These are phyloP conservation scores for Trametes gibbosa DNA, from an alignment of 768 basidiomycete species.

Conservation along the genomic window DNA sequence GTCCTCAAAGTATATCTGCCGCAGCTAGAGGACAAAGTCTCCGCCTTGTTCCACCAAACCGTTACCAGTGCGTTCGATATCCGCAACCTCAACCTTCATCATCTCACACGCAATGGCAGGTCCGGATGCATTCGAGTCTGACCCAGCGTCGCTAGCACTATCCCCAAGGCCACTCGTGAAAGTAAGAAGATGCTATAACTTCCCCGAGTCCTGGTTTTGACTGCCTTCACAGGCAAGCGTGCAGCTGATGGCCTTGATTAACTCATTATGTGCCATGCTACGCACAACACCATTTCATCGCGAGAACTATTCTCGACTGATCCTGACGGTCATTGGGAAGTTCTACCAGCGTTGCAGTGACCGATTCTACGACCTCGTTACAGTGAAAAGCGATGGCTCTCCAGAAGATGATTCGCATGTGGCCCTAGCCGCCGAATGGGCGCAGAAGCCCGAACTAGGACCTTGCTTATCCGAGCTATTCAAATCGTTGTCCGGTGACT, in stretches of 20 bases:
- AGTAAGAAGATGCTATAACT: constrained; percentile 37
- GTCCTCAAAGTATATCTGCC: constrained; percentile 91
- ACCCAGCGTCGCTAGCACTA: constrained; percentile 61
- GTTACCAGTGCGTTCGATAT: constrained; percentile 55
- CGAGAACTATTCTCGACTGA: constrained; percentile 92
- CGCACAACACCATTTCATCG: constrained; percentile 90
- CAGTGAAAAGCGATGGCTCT: constrained; percentile 33
- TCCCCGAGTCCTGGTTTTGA: background rate
- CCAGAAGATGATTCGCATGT: constrained; percentile 36
- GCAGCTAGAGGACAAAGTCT: constrained; percentile 92
- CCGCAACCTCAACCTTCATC: too few relatives aligned
- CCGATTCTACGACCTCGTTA: constrained; percentile 74
- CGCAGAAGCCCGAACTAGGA: constrained; percentile 78
- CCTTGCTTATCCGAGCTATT: constrained; percentile 69
- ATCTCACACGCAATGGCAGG: constrained; percentile 38
- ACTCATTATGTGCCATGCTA: constrained; percentile 90
- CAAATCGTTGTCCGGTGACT: constrained; percentile 36
- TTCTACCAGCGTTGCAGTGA: constrained; percentile 95
- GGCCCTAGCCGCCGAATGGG: constrained; percentile 75
- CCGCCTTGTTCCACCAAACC: constrained; percentile 80
- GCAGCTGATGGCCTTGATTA: constrained; percentile 84
- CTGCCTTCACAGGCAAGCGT: constrained; percentile 60
- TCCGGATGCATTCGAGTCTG: constrained; percentile 85
- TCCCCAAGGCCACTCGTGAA: constrained; percentile 77
- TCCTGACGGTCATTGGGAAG: constrained; percentile 91